Evolutionary conservation across 2,329 filamentous ascomycete species (phyloP), one percentile per base, ranked within the genome.

Genomic region (Colletotrichum spinosum): DNA sequence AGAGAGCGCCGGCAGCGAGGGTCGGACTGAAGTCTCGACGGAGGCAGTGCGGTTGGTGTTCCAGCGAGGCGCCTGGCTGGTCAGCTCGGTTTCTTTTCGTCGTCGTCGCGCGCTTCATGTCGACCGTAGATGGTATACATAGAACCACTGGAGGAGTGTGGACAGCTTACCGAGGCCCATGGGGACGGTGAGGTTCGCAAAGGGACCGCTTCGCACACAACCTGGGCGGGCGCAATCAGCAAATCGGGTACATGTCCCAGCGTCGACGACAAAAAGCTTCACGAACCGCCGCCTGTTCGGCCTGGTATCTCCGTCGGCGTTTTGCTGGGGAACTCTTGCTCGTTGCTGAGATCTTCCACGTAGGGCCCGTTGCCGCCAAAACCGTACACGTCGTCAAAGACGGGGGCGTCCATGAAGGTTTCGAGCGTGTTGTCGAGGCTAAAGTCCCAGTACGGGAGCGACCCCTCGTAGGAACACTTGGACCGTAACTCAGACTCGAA

Each of bases 401-500:
- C 42, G n/a, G 68, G 58, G 11, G 67, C 67, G 2, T 55, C 65
- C 4, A 55, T 11, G 4, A 68, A 69, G 9, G 25, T 46, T 7
- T 68, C 57, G 13, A 37, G 53, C 49, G 49, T 58, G 37, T 49
- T 56, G 13, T 65, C 60, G 41, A 69, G 48, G 8, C 50, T 64
- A 58, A 60, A 61, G 48, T 65, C 70, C 70, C 70, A 71, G 62
- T 70, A 72, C 2, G 72, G 71, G 3, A 71, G 65, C 2, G 65
- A 68, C 10, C 69, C 72, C 8, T 67, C 65, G 60, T 66, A 75
- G 11, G 67, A 68, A 33, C 72, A 75, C 2, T 52, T 57, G 3
- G 62, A 45, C 13, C 65, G 65, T 1, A 75, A 65, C 37, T 69
- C 71, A 4, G 69, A 56, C 58, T 75, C 72, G 12, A 72, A 74